These are phyloP conservation scores for Zoysia pacifica DNA, from an alignment of 176 grass and related monocot genomes.

Conservation along the genomic window DNA sequence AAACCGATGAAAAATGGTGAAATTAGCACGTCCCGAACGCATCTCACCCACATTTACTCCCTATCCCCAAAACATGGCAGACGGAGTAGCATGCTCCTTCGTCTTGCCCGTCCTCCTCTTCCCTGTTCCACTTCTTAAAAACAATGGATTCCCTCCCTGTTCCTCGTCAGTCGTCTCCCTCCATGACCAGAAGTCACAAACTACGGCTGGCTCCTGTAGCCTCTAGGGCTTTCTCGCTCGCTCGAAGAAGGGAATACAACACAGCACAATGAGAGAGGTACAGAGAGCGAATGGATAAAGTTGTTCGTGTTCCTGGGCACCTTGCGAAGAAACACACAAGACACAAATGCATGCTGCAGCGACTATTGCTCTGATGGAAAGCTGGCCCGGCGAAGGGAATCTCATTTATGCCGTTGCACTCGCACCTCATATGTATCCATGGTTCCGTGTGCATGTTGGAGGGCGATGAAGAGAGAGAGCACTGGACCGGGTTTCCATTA, in stretches of 20 bases:
- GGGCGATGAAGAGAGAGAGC: not conserved
- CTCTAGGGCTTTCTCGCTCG: not conserved
- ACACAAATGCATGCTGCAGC: slow-evolving; percentile 31
- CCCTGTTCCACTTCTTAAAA: no score
- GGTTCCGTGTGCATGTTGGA: not conserved
- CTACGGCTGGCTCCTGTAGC: not conserved
- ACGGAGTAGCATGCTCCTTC: slow-evolving; percentile 26
- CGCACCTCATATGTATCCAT: slow-evolving; percentile 49
- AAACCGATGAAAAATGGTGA: slow-evolving; percentile 19
- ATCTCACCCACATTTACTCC: slow-evolving; percentile 52
- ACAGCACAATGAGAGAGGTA: no score
- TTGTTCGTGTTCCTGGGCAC: slow-evolving; percentile 40
- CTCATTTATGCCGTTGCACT: slow-evolving; percentile 75
- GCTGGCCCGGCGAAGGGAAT: slow-evolving; percentile 32
- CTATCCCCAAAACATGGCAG: slow-evolving; percentile 32
- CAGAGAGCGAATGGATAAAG: not conserved
- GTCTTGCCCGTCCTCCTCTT: not conserved
- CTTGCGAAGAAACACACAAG: slow-evolving; percentile 41
- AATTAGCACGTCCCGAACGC: slow-evolving; percentile 45
- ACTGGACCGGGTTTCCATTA: slow-evolving; percentile 64
- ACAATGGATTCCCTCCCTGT: no score
- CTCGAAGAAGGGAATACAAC: no score
- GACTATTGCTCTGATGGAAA: slow-evolving; percentile 6
- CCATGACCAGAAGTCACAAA: not conserved
- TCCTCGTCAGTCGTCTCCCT: no score